Base-by-base conservation (phyloP, 2,329 filamentous ascomycete genomes). In the Xylariaceae sp. region DNA sequence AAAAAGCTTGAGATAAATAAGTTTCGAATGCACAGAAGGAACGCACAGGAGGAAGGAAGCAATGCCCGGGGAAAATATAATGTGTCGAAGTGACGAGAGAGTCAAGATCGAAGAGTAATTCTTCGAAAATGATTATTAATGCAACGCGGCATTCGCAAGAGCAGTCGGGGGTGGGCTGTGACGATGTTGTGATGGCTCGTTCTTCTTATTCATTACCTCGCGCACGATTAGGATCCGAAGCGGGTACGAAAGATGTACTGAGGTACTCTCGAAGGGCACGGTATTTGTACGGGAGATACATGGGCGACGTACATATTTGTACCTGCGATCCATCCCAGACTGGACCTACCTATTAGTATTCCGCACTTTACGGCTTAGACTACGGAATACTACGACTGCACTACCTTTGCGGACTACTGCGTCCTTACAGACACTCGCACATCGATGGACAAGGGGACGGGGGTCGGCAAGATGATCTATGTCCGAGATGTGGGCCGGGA, bases 101-200 rank as follows among this genome's bases (percentile, higher is more conserved):
- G 3, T 23, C 17, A 49, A 11, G 30, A 49, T 49, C 47, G 9
- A 49, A 30, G 17, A 49, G 23, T 51, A 34, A 35, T 51, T 64
- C 62, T 61, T 57, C 60, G 59, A 63, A 60, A 11, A 59, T 63
- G 67, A 72, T 72, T 72, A 72, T 71, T 72, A 72, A 72, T 72
- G 63, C 63, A 63, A 62, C 64, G 56, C 62, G 66, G 67, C 63
- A 67, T 54, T 63, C 23, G 23, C 23, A 30, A 30, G 23, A 30
- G 65, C 64, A 23, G 18, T 30, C 23, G 10, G 49, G 49, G 47
- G 23, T 30, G 42, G 61, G 59, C 64, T 55, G 67, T 69, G 63
- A 70, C 66, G 69, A 71, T 71, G 71, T 70, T 69, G 70, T 72
- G 69, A 72, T 71, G 69, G 58, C 63, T 59, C 56, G 23, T 64